Evolutionary conservation across 2,329 filamentous ascomycete genomes (phyloP), one percentile per base, ranked within the genome.

Genomic region (Fusarium hostae): DNA sequence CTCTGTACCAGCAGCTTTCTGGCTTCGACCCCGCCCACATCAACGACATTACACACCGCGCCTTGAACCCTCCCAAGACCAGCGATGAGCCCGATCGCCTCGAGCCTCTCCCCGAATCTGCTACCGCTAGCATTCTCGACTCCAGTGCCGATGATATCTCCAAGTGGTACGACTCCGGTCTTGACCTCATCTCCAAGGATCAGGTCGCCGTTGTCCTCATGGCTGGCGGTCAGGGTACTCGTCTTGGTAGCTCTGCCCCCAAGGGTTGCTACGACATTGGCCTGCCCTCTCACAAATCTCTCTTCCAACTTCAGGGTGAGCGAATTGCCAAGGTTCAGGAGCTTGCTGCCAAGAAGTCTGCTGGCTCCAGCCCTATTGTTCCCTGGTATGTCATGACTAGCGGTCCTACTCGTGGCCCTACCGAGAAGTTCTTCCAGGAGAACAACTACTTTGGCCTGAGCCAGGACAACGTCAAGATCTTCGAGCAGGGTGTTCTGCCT

Each of bases 301-400:
- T 99, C 66, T 99, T 99, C 88, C 95, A 98, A 86, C 93, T 99
- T 76, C 96, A 99, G 84, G 96, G 93, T 47, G 95, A 99, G 88
- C 88, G 96, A 59, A 98, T 99, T 79, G 87, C 87, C 78, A 97
- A 94, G 85, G 84, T 97, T 12, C 93, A 98, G 84, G 84, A 90
- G 77, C 86, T 98, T 72, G 95, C 95, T 45, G 87, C 90, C 76
- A 90, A 92, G 81, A 90, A 91, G 79, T 86, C 89, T 59, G 88
- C 88, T 63, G 73, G 73, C 20, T 72, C 84, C 67, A 85, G 85
- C 52, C 89, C 90, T 45, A 86, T 92, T 35, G 91, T 98, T 44
- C 96, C 96, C 16, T 99, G 96, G 96, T 99, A 99, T 84, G 94
- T 99, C 82, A 99, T 99, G 96, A 99, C 96, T 77, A 97, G 94